Evolutionary conservation across 176 grass and related monocot species (phyloP).

Genomic region (Bolboschoenus planiculmis): DNA sequence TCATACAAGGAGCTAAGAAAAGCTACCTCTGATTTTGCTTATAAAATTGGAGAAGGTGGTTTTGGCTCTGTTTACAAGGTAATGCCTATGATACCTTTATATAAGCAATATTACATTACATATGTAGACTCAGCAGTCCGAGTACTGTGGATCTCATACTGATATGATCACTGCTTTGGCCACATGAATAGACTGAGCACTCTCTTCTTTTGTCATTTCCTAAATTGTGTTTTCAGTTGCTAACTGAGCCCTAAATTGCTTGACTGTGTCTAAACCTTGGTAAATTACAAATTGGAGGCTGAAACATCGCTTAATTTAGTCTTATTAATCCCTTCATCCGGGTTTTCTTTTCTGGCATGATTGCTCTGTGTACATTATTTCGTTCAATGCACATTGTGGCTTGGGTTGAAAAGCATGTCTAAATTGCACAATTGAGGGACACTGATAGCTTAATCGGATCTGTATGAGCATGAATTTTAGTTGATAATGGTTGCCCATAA

Average conservation of each 20-base stretch:
- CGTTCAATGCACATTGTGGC: not conserved
- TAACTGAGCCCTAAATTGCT: not conserved
- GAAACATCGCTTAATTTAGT: not conserved
- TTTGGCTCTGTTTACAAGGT: conserved; percentile 76
- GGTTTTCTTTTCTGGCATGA: not conserved
- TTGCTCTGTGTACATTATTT: not conserved
- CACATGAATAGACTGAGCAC: not conserved
- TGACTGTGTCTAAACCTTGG: not conserved
- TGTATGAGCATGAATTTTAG: not conserved
- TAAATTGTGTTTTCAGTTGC: not conserved
- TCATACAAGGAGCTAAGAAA: conserved; percentile 49
- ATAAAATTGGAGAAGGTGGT: conserved; percentile 79
- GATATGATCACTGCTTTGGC: not conserved
- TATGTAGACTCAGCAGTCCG: not conserved
- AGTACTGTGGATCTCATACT: not conserved
- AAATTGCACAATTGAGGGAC: not conserved
- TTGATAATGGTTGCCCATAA: not conserved
- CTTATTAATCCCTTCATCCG: not conserved
- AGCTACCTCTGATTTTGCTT: conserved; percentile 47
- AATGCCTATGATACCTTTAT: not conserved
- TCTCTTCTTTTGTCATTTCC: not conserved
- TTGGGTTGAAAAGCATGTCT: not conserved
- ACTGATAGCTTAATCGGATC: not conserved
- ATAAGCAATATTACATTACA: conserved; percentile 10
- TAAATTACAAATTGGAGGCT: not conserved